These are phyloP conservation scores for Prunus mira DNA, from an alignment of 306 rosid species.

Conservation along the genomic window DNA sequence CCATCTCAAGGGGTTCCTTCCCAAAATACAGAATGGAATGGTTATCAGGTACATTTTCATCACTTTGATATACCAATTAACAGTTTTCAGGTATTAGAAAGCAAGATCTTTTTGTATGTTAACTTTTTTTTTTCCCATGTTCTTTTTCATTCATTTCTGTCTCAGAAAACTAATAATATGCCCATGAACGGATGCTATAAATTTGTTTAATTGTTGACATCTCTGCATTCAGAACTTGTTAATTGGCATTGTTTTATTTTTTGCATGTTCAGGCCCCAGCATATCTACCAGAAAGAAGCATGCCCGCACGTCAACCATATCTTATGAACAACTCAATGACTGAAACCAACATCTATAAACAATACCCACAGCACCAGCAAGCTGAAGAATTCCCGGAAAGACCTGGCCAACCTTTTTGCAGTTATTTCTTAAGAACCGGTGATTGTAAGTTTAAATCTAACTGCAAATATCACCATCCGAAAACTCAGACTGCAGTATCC, in stretches of 20 bases:
- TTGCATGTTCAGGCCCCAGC: constrained; percentile 59
- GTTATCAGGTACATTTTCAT: constrained; percentile 58
- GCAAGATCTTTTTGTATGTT: background rate
- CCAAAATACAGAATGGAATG: constrained; percentile 70
- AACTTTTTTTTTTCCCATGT: background rate
- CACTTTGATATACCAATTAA: background rate
- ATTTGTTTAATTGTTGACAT: background rate
- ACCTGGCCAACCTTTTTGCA: constrained; percentile 94
- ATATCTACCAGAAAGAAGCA: constrained; percentile 58
- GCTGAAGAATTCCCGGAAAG: constrained; percentile 76
- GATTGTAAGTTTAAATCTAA: constrained; percentile 74
- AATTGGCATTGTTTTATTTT: background rate
- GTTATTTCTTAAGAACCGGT: constrained; percentile 81
- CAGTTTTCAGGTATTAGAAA: background rate
- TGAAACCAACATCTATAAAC: constrained; percentile 53
- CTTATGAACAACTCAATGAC: constrained; percentile 48
- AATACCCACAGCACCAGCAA: constrained; percentile 45
- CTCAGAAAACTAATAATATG: background rate
- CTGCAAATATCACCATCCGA: constrained; percentile 96
- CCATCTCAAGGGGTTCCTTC: constrained; percentile 61
- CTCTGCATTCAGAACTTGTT: background rate
- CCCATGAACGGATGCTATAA: background rate
- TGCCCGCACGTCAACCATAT: constrained; percentile 59
- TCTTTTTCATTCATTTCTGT: background rate
- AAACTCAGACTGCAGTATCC: constrained; percentile 42